Evolutionary conservation across 768 basidiomycete species (phyloP), one percentile per base, ranked within the genome.

Genomic region (Tulasnella sp.): DNA sequence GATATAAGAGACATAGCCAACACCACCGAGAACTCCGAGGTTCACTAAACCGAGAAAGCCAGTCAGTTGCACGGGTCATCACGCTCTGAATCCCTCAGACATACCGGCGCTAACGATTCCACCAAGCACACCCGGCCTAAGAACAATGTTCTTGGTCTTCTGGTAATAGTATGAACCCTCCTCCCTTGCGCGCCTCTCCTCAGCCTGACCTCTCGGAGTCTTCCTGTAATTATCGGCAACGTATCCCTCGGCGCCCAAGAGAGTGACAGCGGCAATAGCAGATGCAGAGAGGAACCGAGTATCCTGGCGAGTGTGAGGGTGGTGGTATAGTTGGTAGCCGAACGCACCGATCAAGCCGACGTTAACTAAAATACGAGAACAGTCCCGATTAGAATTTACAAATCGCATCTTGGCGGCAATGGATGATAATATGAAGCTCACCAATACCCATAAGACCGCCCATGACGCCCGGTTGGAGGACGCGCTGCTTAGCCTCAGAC

Each of bases 401-500:
- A 21, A 13, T 2, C 41, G 41, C 10, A 44, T 51, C 13, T 24
- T 27, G 32, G n/a, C 15, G 24, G 1, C 53, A 8, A 7, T 56
- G 7, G 8, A 51, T 23, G 41, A 42, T 9, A 34, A 7, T 7
- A 2, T 19, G 15, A 47, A n/a, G 19, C 78, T 17, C 64, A 86
- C 86, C 76, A 47, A 88, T 68, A 44, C 86, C 86, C 62, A 88
- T 65, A 27, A 88, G 72, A 44, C 88, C 86, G 26, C 88, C 84
- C 9, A 83, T 82, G 52, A 85, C 80, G 24, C 80, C 80, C 13
- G 86, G 86, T 27, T 80, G 76, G 61, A 88, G 71, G 24, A 88
- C 65, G 64, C 78, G 75, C 27, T 77, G 70, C 64, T 80, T 82
- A 3, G 77, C 69, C 24, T 74, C 63, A 8, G 76, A 71, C 78